Evolutionary conservation across 202 grass and related monocot species (phyloP).

Genomic region (Elaeis oleifera): DNA sequence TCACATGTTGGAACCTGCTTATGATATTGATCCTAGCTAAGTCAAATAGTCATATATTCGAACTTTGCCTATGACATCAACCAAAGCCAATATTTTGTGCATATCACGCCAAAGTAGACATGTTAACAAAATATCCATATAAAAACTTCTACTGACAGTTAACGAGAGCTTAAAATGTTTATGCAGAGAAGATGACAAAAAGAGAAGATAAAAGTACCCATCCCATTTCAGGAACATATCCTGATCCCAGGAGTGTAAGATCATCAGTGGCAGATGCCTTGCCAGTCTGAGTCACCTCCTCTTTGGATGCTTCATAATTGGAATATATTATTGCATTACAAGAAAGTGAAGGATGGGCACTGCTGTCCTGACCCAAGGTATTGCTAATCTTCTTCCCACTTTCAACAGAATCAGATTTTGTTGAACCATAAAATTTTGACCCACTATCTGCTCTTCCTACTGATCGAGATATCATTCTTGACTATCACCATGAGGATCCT

Average conservation of each 20-base stretch:
- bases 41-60: too few relatives aligned
- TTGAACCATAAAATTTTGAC: constrained; percentile 73
- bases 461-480: constrained; percentile 82
- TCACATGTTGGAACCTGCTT: too few relatives aligned
- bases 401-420: constrained; percentile 88
- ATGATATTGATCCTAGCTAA: too few relatives aligned
- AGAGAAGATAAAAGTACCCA: constrained; percentile 37
- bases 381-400: constrained; percentile 68
- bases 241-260: constrained; percentile 19
- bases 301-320: constrained; percentile 54
- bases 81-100: too few relatives aligned
- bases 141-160: too few relatives aligned
- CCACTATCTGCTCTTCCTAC: constrained; percentile 82
- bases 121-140: too few relatives aligned
- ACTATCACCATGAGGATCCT: constrained; percentile 71
- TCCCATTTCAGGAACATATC: constrained; percentile 63
- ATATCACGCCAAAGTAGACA: too few relatives aligned
- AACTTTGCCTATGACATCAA: too few relatives aligned
- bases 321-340: constrained; percentile 74
- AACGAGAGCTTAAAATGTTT: too few relatives aligned
- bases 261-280: constrained; percentile 31
- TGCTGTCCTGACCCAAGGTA: constrained; percentile 44
- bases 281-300: constrained; percentile 73
- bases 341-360: constrained; percentile 71
- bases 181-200: not conserved